Base-by-base conservation (phyloP, 305 asterid genomes). In the Lippia alba region DNA sequence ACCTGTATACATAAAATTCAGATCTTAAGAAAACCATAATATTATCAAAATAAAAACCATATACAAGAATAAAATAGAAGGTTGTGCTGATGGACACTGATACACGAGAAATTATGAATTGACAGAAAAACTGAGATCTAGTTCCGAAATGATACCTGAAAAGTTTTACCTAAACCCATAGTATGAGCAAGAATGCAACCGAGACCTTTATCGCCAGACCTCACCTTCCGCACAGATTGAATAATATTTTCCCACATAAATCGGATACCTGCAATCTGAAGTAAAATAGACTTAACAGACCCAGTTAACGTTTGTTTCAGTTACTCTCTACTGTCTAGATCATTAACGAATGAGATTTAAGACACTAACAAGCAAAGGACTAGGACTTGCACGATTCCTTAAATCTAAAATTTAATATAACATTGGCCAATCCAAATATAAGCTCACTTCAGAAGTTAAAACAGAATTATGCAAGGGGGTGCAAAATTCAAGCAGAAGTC, bases 141-240 rank as follows among this genome's bases (percentile, higher is more conserved):
- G 75, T 66, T 49, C 32, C 71, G 75, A 78, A 69, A 56, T 76
- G 45, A 54, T 89, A 94, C 99, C 99, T 94, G 99, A 73, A 94
- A 86, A 39, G 97, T 94, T 87, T 94, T 94, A 72, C 99, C 99
- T 69, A 94, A 80, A 69, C 99, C 99, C 99, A 94, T 94, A 34
- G 96, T 94, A 86, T 94, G 99, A 16, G 99, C 99, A 66, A 94
- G 87, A 76, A 94, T 91, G 89, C 99, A 94, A 74, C 97, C 97
- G 78, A 94, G 97, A 69, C 99, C 99, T 80, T 83, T 91, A 78
- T 94, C 97, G 67, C 97, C 97, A 67, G 96, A 85, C 81, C 90
- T 90, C 74, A 87, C 97, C 78, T 81, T 87, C 46, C 85, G 80
- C 69, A 87, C 89, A 16, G 97, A 94, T 67, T 94, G 96, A 66